Evolutionary conservation across 306 rosid species (phyloP).

Genomic region (Trifolium pratense): DNA sequence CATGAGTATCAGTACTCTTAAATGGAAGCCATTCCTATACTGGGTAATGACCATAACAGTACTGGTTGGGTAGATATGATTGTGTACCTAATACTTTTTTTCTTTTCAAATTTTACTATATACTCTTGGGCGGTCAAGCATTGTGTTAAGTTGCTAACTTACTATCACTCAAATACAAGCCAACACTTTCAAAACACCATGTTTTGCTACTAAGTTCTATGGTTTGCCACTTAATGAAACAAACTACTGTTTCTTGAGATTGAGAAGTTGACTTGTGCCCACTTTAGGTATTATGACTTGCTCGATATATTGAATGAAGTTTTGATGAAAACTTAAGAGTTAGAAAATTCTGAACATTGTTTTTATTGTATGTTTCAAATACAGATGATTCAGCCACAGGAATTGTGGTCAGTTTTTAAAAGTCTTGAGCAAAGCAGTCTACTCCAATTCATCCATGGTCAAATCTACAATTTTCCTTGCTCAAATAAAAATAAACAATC

Average conservation of each 20-base stretch:
- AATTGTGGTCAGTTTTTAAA: neutral
- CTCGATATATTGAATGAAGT: neutral
- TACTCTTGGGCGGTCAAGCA: neutral
- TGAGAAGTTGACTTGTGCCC: neutral
- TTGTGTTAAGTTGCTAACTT: neutral
- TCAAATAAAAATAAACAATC: neutral
- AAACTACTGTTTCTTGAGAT: neutral
- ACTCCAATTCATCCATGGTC: neutral
- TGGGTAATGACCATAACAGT: neutral
- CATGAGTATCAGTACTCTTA: conserved; percentile 1
- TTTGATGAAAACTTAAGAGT: neutral
- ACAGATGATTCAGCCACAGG: neutral
- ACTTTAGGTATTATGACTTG: neutral
- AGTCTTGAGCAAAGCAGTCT: conserved; percentile 1
- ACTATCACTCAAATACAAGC: conserved; percentile 1
- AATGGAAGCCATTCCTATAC: neutral
- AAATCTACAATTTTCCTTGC: conserved; percentile 10
- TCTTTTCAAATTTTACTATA: neutral
- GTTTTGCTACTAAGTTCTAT: neutral
- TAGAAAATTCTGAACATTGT: neutral
- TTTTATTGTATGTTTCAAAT: neutral
- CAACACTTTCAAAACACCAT: neutral
- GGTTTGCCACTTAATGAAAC: neutral
- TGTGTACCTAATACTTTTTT: neutral
- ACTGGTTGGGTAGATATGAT: conserved; percentile 1